Evolutionary conservation across 2,329 filamentous ascomycete species (phyloP).

Genomic region (Chrysosphaeria jannelii): DNA sequence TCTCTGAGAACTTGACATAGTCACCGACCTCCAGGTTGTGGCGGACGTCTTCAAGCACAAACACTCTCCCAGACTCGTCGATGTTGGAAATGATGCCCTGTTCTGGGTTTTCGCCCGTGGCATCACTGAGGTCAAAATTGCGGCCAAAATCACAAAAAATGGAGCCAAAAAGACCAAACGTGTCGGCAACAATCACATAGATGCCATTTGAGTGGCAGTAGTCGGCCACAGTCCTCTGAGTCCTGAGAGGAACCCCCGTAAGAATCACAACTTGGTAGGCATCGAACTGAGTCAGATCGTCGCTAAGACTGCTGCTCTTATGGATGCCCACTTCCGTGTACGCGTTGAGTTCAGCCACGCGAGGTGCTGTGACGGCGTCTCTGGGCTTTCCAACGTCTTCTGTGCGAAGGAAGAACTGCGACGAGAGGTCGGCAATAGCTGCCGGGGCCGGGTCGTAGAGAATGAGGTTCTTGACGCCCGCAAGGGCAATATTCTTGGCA

Average conservation of each 20-base stretch:
- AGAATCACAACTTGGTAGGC: slow-evolving; percentile 81
- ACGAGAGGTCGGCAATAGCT: slow-evolving; percentile 65
- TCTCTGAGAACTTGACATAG: slow-evolving; percentile 77
- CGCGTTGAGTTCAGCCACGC: slow-evolving; percentile 80
- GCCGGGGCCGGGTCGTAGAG: slow-evolving; percentile 72
- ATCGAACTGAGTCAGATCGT: slow-evolving; percentile 55
- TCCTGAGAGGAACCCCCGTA: slow-evolving; percentile 51
- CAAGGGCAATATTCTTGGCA: slow-evolving; percentile 93
- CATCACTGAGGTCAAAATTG: slow-evolving; percentile 69
- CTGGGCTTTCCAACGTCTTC: slow-evolving; percentile 80
- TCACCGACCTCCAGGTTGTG: slow-evolving; percentile 93
- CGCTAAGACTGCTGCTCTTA: slow-evolving; percentile 32
- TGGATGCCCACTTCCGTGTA: slow-evolving; percentile 79
- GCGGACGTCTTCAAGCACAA: slow-evolving; percentile 74
- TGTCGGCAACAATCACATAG: slow-evolving; percentile 64
- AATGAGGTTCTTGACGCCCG: slow-evolving; percentile 89
- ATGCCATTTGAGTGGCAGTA: slow-evolving; percentile 89
- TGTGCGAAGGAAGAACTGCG: slow-evolving; percentile 82
- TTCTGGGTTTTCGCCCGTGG: slow-evolving; percentile 66
- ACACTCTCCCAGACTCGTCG: slow-evolving; percentile 69
- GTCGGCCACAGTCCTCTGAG: slow-evolving; percentile 62
- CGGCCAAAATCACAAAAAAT: slow-evolving; percentile 96
- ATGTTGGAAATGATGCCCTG: slow-evolving; percentile 77
- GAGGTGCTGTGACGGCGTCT: slow-evolving; percentile 59
- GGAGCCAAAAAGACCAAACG: slow-evolving; percentile 76